Conservation (phyloP, 2,329 filamentous ascomycete genomes). For the Alternaria gansuensis region DNA sequence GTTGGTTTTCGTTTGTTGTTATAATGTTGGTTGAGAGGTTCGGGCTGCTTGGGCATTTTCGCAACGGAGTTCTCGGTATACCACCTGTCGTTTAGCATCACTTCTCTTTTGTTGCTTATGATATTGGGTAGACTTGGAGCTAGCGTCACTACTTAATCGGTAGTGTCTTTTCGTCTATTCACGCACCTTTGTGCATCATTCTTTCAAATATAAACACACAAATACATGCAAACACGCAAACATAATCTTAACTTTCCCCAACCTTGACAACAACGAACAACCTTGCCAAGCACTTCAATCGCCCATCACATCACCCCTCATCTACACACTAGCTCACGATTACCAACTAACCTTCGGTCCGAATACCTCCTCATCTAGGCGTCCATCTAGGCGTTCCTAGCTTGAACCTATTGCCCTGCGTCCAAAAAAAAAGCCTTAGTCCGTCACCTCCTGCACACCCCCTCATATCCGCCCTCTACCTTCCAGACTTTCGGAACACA, state of each 20-base stretch:
- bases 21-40: constrained; percentile 4
- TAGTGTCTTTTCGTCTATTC: not conserved
- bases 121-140: not conserved
- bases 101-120: not conserved
- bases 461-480: not conserved
- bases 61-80: constrained; percentile 14
- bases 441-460: not conserved
- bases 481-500: constrained; percentile 2
- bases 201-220: not conserved
- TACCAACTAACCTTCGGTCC: not conserved
- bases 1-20: constrained; percentile 1
- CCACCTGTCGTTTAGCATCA: constrained; percentile 9
- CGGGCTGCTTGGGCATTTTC: not conserved
- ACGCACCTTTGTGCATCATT: not conserved
- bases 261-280: not conserved
- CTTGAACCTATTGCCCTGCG: not conserved
- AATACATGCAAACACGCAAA: not conserved
- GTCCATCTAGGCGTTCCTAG: constrained; percentile 1
- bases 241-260: not conserved
- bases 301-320: not conserved
- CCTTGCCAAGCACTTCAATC: not conserved
- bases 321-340: not conserved
- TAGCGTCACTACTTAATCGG: constrained; percentile 2
- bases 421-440: not conserved
- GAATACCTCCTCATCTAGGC: constrained; percentile 7